Evolutionary conservation across 2,329 filamentous ascomycete genomes (phyloP).

Genomic region (Drechslera avenae): DNA sequence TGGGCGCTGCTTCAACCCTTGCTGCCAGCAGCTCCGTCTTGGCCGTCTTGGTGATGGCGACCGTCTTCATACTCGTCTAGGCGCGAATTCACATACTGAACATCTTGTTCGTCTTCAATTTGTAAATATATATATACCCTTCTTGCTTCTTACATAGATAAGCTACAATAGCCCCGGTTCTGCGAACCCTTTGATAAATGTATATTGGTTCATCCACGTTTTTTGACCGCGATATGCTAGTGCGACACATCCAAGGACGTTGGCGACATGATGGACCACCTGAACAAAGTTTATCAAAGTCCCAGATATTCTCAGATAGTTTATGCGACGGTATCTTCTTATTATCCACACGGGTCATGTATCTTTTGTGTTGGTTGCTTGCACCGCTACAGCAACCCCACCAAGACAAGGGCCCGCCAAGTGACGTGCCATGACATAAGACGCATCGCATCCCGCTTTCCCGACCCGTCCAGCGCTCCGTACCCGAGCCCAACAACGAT

Average conservation of each 20-base stretch:
- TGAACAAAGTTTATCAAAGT: no score
- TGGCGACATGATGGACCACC: no score
- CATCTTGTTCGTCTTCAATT: slow-evolving; percentile 14
- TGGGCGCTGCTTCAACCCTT: slow-evolving; percentile 20
- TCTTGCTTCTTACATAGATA: slow-evolving; percentile 2
- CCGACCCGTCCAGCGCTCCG: slow-evolving; percentile 28
- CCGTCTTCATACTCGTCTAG: slow-evolving; percentile 32
- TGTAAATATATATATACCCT: slow-evolving; percentile 11
- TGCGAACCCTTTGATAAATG: slow-evolving; percentile 6
- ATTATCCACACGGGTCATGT: no score
- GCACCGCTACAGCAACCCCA: slow-evolving; percentile 8
- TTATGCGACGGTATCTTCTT: no score
- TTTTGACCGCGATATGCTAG: no score
- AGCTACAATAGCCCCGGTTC: slow-evolving; percentile 3
- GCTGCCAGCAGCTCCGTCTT: slow-evolving; percentile 29
- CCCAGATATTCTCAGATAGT: no score
- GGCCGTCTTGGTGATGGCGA: slow-evolving; percentile 24
- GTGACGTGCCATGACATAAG: slow-evolving; percentile 31
- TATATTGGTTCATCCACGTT: neutral
- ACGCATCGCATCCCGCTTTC: slow-evolving; percentile 11
- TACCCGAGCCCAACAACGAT: slow-evolving; percentile 43
- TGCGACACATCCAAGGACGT: no score
- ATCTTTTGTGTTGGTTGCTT: no score
- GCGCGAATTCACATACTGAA: slow-evolving; percentile 1
- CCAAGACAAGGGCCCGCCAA: slow-evolving; percentile 18